Evolutionary conservation across 192 early-diverging fungal species (phyloP).

Genomic region (Bifiguratus adelaidae): DNA sequence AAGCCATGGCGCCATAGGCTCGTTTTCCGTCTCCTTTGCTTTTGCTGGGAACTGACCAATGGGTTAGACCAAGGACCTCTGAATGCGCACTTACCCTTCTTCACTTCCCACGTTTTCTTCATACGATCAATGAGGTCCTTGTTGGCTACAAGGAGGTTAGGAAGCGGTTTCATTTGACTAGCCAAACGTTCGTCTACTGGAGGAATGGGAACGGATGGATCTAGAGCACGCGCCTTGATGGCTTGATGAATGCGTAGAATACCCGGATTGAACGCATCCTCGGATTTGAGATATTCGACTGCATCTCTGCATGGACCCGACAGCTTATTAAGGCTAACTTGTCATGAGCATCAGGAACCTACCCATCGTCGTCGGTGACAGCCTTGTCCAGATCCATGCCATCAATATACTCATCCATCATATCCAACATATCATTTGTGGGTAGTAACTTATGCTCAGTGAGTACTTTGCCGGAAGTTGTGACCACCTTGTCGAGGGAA

Average conservation of each 20-base stretch:
- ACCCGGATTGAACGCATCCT: slow-evolving; percentile 49
- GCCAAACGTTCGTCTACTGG: slow-evolving; percentile 30
- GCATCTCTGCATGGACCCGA: slow-evolving; percentile 9
- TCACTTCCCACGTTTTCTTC: slow-evolving; percentile 36
- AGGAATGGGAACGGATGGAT: slow-evolving; percentile 37
- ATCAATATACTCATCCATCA: slow-evolving; percentile 43
- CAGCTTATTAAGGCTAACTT: too few relatives aligned
- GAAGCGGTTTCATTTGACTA: slow-evolving; percentile 29
- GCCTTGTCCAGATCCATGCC: slow-evolving; percentile 46
- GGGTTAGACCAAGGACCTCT: neutral
- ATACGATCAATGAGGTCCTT: slow-evolving; percentile 27
- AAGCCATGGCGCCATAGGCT: slow-evolving; percentile 4
- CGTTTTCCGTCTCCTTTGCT: slow-evolving; percentile 15
- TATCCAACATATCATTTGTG: slow-evolving; percentile 34
- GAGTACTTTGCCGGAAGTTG: slow-evolving; percentile 24
- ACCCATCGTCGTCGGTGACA: slow-evolving; percentile 30
- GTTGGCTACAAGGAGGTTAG: slow-evolving; percentile 26
- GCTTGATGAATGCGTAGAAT: slow-evolving; percentile 42
- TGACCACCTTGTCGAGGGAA: slow-evolving; percentile 27
- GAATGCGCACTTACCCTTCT: slow-evolving; percentile 29
- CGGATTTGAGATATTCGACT: slow-evolving; percentile 37
- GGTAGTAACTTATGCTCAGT: slow-evolving; percentile 30
- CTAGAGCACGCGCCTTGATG: slow-evolving; percentile 44
- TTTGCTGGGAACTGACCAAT: slow-evolving; percentile 10
- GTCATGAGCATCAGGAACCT: too few relatives aligned